Base-by-base conservation (phyloP, 768 basidiomycete genomes). In the Gelatoporia subvermispora region DNA sequence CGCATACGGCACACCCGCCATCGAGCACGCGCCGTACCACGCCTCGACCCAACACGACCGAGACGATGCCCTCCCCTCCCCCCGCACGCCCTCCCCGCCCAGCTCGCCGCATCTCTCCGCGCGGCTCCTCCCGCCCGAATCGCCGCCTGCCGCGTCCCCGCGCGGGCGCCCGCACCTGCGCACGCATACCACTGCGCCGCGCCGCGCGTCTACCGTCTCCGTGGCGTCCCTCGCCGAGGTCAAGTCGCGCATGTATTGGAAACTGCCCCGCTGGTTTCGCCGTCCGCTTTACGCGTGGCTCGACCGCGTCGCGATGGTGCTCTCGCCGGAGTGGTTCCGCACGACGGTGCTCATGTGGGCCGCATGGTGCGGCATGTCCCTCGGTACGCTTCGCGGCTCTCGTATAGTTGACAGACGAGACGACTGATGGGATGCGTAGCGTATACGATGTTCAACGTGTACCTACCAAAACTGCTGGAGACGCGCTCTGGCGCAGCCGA, bases 371-470 rank as follows among this genome's bases (percentile, higher is more conserved):
- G 66, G 75, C 1, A 86, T 91, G 79, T 76, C 85, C 0, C 72
- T 92, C 16, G 92, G 89, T 85, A 52, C 45, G 82, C n/a, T 59
- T 20, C 5, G 21, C 60, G 28, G 11, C 41, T 43, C 5, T 24
- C 11, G 5, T n/a, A 8, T 9, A 8, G 18, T 7, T 21, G 16
- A 8, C n/a, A n/a, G n/a, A n/a, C n/a, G 39, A 18, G 36, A 37
- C n/a, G 20, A 13, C 28, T 31, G 28, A 31, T 13, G 28, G 7
- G 28, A 13, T n/a, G 28, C 7, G 24, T 25, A 88, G 87, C 81
- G 0, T 92, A 83, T 59, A 93, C 89, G 2, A 92, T 95, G 84
- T 94, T 95, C 67, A 95, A 94, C 60, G 89, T 93, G 22, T 95
- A 81, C 61, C 75, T 93, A 17, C 93, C 93, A 0, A 94, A 90